phyloP scores from a whole-genome alignment of 805 yeast genomes.

The Lipomyces orientalis region DNA sequence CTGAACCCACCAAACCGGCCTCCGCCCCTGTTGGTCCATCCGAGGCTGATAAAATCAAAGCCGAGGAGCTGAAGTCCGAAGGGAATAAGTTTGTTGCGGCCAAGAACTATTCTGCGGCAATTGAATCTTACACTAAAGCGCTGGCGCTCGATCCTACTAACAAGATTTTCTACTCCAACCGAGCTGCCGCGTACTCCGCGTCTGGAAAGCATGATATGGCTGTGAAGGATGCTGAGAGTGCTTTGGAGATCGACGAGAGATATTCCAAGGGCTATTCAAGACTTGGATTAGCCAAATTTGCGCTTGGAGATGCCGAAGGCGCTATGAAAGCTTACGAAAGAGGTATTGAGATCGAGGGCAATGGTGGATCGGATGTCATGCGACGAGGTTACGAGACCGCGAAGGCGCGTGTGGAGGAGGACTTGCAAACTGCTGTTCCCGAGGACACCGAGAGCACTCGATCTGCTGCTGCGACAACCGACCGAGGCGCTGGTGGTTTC shows the following conservation, averaged over 20 bases:
- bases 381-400: conserved; percentile 92
- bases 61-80: conserved; percentile 82
- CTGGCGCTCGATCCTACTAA: conserved; percentile 70
- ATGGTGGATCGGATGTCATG: conserved; percentile 84
- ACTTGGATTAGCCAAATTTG: conserved; percentile 90
- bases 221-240: conserved; percentile 78
- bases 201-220: conserved; percentile 75
- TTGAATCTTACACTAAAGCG: conserved; percentile 80
- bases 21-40: conserved; percentile 38
- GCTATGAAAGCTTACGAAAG: conserved; percentile 87
- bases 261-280: conserved; percentile 95
- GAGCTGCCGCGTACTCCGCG: conserved; percentile 96
- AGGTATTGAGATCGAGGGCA: conserved; percentile 89
- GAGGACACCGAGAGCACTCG: conserved; percentile 19
- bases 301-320: conserved; percentile 90
- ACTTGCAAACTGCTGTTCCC: conserved; percentile 45
- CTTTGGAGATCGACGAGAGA: conserved; percentile 75
- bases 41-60: conserved; percentile 64
- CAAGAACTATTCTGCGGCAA: conserved; percentile 71
- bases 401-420: conserved; percentile 81
- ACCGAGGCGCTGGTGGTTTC: conserved; percentile 54
- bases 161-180: conserved; percentile 86
- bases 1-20: conserved; percentile 38
- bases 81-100: conserved; percentile 91
- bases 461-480: conserved; percentile 22